Evolutionary conservation across 2,329 filamentous ascomycete species (phyloP).

Genomic region (Colletotrichum liriopes): DNA sequence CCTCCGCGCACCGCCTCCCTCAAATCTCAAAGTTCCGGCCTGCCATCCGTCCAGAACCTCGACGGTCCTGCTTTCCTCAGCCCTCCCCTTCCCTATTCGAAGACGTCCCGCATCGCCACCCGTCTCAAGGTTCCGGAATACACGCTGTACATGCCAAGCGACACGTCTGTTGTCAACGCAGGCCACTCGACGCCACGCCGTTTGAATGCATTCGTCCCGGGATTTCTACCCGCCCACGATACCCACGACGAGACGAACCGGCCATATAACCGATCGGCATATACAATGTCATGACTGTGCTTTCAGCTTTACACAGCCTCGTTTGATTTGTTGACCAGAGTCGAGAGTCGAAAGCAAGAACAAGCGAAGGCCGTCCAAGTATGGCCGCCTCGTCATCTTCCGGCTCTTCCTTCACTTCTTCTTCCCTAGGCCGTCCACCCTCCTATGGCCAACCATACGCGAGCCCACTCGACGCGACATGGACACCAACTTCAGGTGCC

Average conservation of each 20-base stretch:
- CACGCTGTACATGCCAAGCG: background rate
- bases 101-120: background rate
- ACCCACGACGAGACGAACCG: conserved; percentile 19
- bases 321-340: conserved; percentile 32
- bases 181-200: conserved; percentile 5
- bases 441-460: conserved; percentile 59
- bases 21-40: background rate
- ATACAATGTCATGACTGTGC: conserved; percentile 28
- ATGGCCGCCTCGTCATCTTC: conserved; percentile 62
- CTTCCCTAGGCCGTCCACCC: conserved; percentile 59
- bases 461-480: conserved; percentile 62
- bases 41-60: background rate
- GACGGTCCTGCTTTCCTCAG: background rate
- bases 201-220: conserved; percentile 35
- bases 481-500: conserved; percentile 61
- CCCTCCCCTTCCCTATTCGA: background rate
- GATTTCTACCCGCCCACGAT: background rate
- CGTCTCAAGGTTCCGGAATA: background rate
- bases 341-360: conserved; percentile 4
- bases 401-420: conserved; percentile 65
- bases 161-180: background rate
- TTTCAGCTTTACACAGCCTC: background rate
- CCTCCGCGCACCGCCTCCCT: background rate
- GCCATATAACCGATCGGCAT: background rate
- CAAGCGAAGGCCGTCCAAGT: conserved; percentile 44